A percentile compares a stretch with the other conserved stretches of the same genome.
Evolutionary conservation across 176 grass and related monocot genomes (phyloP).

Genomic region (Poa pratensis): DNA sequence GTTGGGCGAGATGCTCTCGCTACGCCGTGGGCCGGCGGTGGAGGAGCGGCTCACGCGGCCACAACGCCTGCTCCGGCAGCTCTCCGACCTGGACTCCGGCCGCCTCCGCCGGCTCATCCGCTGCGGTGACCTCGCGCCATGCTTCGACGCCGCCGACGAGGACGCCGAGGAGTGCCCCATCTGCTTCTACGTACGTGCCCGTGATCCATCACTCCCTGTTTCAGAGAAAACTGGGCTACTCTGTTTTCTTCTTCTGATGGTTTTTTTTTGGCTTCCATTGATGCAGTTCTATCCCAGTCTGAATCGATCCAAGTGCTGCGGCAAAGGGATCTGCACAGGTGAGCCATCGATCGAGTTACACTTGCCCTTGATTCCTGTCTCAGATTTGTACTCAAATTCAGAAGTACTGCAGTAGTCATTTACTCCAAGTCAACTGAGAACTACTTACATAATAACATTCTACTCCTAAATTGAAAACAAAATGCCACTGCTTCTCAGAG

Average conservation of each 20-base stretch:
- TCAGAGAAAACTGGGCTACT: neutral
- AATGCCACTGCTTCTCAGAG: neutral
- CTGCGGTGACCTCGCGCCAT: slow-evolving; percentile 61
- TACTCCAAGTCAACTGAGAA: neutral
- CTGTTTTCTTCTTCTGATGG: neutral
- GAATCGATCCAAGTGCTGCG: slow-evolving; percentile 84
- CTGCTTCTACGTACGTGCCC: slow-evolving; percentile 67
- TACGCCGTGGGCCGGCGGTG: slow-evolving; percentile 40
- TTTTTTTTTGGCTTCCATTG: neutral
- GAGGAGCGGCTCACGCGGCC: slow-evolving; percentile 82
- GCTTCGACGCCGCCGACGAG: slow-evolving; percentile 64
- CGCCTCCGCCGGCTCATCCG: slow-evolving; percentile 70
- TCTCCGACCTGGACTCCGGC: slow-evolving; percentile 61
- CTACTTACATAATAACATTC: too few species aligned
- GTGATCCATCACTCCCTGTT: neutral
- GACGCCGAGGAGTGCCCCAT: slow-evolving; percentile 73
- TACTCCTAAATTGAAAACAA: too few species aligned
- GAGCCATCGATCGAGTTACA: neutral
- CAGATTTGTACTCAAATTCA: neutral
- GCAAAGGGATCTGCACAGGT: slow-evolving; percentile 87
- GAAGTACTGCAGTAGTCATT: neutral
- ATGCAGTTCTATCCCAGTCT: slow-evolving; percentile 69
- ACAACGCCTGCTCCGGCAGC: slow-evolving; percentile 58
- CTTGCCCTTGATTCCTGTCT: neutral
- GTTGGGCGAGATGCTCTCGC: neutral